Evolutionary conservation across 208 protist species (phyloP).

Genomic region (Wallacemonas rigidus): DNA sequence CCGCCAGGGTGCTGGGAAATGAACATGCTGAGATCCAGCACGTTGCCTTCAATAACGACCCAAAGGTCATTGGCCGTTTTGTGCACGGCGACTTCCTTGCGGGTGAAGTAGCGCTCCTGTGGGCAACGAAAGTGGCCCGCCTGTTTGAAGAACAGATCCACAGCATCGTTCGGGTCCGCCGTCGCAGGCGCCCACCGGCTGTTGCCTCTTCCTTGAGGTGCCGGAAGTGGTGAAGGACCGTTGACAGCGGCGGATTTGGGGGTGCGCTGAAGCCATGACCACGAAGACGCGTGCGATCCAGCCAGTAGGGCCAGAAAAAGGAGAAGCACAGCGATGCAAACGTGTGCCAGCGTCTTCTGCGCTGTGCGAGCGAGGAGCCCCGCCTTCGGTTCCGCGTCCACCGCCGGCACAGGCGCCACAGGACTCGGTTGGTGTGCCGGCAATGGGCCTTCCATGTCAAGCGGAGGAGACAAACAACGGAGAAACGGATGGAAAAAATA

Average conservation of each 20-base stretch:
- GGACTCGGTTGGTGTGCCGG: too few species aligned
- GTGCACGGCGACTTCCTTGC: conserved; percentile 56
- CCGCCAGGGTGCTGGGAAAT: conserved; percentile 68
- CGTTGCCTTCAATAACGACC: conserved; percentile 75
- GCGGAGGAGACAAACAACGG: too few species aligned
- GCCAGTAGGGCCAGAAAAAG: too few species aligned
- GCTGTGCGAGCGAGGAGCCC: too few species aligned
- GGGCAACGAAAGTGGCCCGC: conserved; percentile 56
- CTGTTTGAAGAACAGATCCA: conserved; percentile 36
- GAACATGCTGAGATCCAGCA: conserved; percentile 73
- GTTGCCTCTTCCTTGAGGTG: background rate
- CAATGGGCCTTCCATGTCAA: too few species aligned
- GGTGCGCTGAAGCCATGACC: background rate
- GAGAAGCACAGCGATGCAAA: too few species aligned
- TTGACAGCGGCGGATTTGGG: background rate
- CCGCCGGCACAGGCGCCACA: too few species aligned
- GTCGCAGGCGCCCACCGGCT: background rate
- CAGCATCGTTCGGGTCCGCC: conserved; percentile 16
- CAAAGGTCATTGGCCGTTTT: conserved; percentile 50
- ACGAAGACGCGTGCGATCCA: too few species aligned
- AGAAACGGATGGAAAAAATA: too few species aligned
- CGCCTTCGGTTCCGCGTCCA: too few species aligned
- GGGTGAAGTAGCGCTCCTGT: conserved; percentile 37
- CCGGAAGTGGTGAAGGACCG: background rate
- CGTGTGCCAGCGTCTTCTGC: too few species aligned